These are phyloP conservation scores for Exophiala mesophila DNA, from an alignment of 2,329 filamentous ascomycete species.

Conservation along the genomic window DNA sequence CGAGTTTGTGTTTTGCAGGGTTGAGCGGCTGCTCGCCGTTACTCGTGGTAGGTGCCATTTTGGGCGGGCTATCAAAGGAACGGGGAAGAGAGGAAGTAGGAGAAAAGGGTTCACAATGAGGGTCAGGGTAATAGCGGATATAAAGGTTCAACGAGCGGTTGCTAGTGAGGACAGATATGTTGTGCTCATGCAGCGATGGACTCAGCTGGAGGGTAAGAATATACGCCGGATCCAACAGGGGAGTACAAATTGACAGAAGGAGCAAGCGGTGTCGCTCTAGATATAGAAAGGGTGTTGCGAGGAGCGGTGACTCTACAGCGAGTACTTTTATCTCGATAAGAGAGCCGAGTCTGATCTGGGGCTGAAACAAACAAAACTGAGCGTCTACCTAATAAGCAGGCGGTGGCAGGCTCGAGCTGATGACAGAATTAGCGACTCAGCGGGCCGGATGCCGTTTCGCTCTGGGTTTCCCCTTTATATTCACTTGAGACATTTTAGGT, in stretches of 20 bases:
- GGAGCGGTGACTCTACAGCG: too few relatives aligned
- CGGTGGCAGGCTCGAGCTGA: too few relatives aligned
- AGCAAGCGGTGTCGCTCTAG: too few relatives aligned
- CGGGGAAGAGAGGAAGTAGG: slow-evolving; percentile 1
- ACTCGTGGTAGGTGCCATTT: slow-evolving; percentile 14
- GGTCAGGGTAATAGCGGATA: too few relatives aligned
- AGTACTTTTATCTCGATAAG: too few relatives aligned
- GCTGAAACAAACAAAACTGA: not conserved
- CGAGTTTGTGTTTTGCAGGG: slow-evolving; percentile 49
- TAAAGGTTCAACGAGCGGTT: too few relatives aligned
- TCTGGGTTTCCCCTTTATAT: not conserved
- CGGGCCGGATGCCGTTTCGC: not conserved
- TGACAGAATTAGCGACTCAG: too few relatives aligned
- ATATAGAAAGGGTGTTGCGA: too few relatives aligned
- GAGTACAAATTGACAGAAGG: not conserved
- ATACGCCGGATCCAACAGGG: too few relatives aligned
- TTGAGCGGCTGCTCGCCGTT: slow-evolving; percentile 20
- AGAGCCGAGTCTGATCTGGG: not conserved
- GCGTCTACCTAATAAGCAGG: too few relatives aligned
- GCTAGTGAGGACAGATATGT: not conserved
- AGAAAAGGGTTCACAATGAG: too few relatives aligned
- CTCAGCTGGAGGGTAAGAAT: not conserved
- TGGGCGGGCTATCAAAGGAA: slow-evolving; percentile 7
- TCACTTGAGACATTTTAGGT: not conserved
- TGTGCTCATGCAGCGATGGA: not conserved